Conservation (phyloP, 2,329 filamentous ascomycete species). For the Onygenales sp. region DNA sequence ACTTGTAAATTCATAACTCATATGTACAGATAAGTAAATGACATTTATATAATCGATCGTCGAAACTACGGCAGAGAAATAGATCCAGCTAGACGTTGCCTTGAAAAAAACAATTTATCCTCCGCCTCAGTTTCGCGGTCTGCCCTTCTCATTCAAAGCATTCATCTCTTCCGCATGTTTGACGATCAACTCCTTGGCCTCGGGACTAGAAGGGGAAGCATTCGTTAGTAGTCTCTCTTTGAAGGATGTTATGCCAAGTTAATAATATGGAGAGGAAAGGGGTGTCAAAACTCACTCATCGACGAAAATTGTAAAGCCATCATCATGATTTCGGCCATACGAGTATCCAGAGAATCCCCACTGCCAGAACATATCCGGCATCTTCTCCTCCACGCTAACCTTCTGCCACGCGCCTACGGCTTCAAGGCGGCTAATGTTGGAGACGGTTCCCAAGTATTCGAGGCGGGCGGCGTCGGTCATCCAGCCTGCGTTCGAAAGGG, state of each 20-base stretch:
- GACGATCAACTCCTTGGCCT: background rate
- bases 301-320: constrained; percentile 49
- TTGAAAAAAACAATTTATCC: too few relatives aligned
- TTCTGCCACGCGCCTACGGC: constrained; percentile 44
- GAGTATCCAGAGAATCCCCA: constrained; percentile 44
- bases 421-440: constrained; percentile 36
- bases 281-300: constrained; percentile 27
- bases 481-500: constrained; percentile 26
- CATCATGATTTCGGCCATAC: constrained; percentile 46
- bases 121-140: background rate
- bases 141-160: background rate
- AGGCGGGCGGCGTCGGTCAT: constrained; percentile 40
- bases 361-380: constrained; percentile 50
- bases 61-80: too few relatives aligned
- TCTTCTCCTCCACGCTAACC: constrained; percentile 37
- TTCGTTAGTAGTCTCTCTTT: background rate
- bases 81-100: too few relatives aligned
- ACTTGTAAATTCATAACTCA: too few relatives aligned
- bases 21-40: too few relatives aligned
- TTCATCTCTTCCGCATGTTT: constrained; percentile 1
- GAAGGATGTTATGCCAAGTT: background rate
- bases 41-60: too few relatives aligned
- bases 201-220: background rate
- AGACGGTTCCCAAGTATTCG: constrained; percentile 36
- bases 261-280: background rate